Percentiles rank a stretch among this genome's conserved stretches.
These are phyloP conservation scores for Solanum hybrid DNA, from an alignment of 305 asterid genomes.

Conservation along the genomic window DNA sequence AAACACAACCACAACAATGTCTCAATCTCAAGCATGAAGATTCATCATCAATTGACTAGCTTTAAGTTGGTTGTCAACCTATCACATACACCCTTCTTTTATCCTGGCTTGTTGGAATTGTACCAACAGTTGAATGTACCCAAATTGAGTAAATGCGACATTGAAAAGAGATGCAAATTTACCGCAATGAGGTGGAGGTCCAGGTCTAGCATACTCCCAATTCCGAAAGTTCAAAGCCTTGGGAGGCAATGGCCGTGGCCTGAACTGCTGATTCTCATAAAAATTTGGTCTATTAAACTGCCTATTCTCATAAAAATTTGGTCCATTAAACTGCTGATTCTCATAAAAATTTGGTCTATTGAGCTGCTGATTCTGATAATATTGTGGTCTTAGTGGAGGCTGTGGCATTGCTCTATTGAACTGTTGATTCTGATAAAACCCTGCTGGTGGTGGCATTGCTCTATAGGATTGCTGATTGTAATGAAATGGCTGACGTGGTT, in stretches of 20 bases:
- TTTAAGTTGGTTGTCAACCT: not conserved
- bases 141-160: not conserved
- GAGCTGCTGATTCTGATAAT: not conserved
- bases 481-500: not conserved
- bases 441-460: too few relatives aligned
- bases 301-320: not conserved
- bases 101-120: not conserved
- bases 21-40: not conserved
- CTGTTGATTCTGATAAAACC: constrained; percentile 12
- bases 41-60: not conserved
- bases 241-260: constrained; percentile 44
- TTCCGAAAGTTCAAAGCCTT: constrained; percentile 65
- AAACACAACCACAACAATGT: not conserved
- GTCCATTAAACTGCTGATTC: constrained; percentile 18
- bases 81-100: not conserved
- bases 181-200: constrained; percentile 62
- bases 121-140: not conserved
- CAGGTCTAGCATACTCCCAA: constrained; percentile 62
- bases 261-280: constrained; percentile 35
- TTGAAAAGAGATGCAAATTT: not conserved
- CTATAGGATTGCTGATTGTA: too few relatives aligned
- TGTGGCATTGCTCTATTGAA: not conserved
- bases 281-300: constrained; percentile 6
- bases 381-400: too few relatives aligned
- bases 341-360: not conserved